phyloP scores from a whole-genome alignment of 1,284 basidiomycete species.

The Schizopora paradoxa region DNA sequence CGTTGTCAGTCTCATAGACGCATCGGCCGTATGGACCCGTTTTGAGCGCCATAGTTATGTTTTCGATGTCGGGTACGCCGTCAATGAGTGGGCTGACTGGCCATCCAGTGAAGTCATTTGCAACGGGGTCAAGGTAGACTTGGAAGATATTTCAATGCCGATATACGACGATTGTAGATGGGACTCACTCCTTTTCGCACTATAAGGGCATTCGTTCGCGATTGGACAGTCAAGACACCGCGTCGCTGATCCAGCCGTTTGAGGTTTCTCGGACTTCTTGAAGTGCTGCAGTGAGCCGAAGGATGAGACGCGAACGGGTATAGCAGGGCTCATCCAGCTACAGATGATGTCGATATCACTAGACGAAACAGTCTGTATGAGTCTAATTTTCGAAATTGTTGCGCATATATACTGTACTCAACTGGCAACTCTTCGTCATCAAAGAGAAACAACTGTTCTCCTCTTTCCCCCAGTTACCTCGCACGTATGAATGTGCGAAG shows the following conservation, averaged over 20 bases:
- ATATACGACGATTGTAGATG: slow-evolving; percentile 15
- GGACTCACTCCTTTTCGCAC: slow-evolving; percentile 73
- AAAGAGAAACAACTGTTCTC: slow-evolving; percentile 69
- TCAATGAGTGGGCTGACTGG: slow-evolving; percentile 66
- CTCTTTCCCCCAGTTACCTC: slow-evolving; percentile 77
- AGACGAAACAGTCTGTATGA: slow-evolving; percentile 15
- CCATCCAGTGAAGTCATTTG: slow-evolving; percentile 53
- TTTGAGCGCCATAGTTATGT: slow-evolving; percentile 57
- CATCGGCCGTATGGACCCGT: slow-evolving; percentile 74
- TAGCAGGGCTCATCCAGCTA: slow-evolving; percentile 64
- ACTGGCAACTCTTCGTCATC: slow-evolving; percentile 89
- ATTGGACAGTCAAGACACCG: slow-evolving; percentile 71
- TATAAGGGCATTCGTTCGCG: slow-evolving; percentile 73
- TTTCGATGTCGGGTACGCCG: slow-evolving; percentile 74
- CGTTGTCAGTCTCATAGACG: slow-evolving; percentile 78
- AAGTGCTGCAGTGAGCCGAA: slow-evolving; percentile 84
- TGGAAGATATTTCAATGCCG: slow-evolving; percentile 7
- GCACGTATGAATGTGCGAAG: slow-evolving; percentile 82
- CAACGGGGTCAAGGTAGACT: slow-evolving; percentile 71
- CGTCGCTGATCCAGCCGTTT: slow-evolving; percentile 55
- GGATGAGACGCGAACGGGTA: slow-evolving; percentile 66
- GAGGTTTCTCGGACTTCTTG: slow-evolving; percentile 65
- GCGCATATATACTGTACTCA: slow-evolving; percentile 21
- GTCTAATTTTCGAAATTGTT: neutral
- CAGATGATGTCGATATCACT: slow-evolving; percentile 83